Base-by-base conservation (phyloP, 371 early-diverging fungal genomes). In the Batrachochytrium dendrobatidis region DNA sequence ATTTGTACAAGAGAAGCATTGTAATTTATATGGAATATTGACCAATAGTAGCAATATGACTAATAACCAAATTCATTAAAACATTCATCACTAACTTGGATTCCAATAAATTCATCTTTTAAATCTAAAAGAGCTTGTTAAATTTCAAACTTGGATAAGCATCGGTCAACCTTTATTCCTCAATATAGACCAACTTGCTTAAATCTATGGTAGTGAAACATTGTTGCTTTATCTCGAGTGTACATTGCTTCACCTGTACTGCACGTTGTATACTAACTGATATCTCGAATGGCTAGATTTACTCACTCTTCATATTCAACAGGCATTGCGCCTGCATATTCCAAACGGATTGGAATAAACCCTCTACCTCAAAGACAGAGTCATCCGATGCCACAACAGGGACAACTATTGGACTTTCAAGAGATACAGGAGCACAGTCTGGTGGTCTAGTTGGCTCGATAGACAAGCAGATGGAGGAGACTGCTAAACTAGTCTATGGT, bases 401-500 rank as follows among this genome's bases (percentile, higher is more conserved):
- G 39, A n/a, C 39, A 39, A n/a, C 39, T 39, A n/a, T 12, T 15
- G 64, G 46, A 76, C 66, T 46, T 15, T 30, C 53, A 24, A 67
- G 51, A 59, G 64, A 46, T 10, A 61, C 64, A 34, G 29, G 7
- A 18, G 49, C 22, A 43, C 50, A 39, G 15, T 32, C 58, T 45
- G 56, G 7, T 55, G 50, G 50, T 20, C 34, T 29, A 30, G 56
- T 31, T 43, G 60, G 44, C 12, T 46, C 52, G 4, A 34, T 34
- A 26, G 61, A 39, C 22, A 67, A 64, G 63, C 44, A 33, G 15
- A 76, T 85, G 55, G 86, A 87, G 58, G 94, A 95, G 67, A 91
- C 91, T 59, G 86, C 91, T 1, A 95, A 95, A 67, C 80, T 95
- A 20, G 92, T 95, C 12, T 95, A 93, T 67, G 95, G 95, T 60